Evolutionary conservation across 2,329 filamentous ascomycete species (phyloP), one percentile per base, ranked within the genome.

Genomic region (Phialophora chinensis): DNA sequence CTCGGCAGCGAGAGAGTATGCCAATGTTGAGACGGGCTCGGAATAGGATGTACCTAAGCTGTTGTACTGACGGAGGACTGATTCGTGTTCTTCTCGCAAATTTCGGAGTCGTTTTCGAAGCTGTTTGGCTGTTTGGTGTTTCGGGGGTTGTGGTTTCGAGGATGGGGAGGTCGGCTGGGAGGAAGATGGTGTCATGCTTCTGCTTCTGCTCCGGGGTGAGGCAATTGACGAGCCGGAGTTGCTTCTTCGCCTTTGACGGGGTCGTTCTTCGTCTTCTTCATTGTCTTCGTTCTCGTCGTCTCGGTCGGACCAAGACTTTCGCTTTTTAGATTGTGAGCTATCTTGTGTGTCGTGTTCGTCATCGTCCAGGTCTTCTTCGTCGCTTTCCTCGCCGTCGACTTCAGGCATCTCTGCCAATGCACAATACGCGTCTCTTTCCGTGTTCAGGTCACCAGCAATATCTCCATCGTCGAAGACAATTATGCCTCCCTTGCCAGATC

Each of bases 401-500:
- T 96, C 91, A 0, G 93, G 94, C 93, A 99, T 98, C 69, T 93
- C 90, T 54, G 92, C 83, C 60, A 98, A 81, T n/a, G 90, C 90
- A 70, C 91, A 86, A 75, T 96, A 98, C 47, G 95, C 93, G 66
- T 92, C 88, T 72, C 88, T 86, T 78, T 98, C 93, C 0, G 81
- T 81, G 12, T 78, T 79, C 38, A 99, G 81, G 38, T 93, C 91
- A 72, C 94, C 91, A 72, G 94, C 91, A 59, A 99, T 93, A 77
- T 99, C 95, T 1, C 94, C 95, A 75, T 98, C 95, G 75, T 98
- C 95, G 77, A 95, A 96, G 1, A 97, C 93, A 67, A 99, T 87
- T 50, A 99, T 91, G 0, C 95, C 95, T 20, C 94, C 94, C 74
- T 86, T 90, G 33, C 92, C 91, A 4, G 91, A 88, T 70, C 87